Evolutionary conservation across 2,329 filamentous ascomycete genomes (phyloP).

Genomic region (Colletotrichum sp.): DNA sequence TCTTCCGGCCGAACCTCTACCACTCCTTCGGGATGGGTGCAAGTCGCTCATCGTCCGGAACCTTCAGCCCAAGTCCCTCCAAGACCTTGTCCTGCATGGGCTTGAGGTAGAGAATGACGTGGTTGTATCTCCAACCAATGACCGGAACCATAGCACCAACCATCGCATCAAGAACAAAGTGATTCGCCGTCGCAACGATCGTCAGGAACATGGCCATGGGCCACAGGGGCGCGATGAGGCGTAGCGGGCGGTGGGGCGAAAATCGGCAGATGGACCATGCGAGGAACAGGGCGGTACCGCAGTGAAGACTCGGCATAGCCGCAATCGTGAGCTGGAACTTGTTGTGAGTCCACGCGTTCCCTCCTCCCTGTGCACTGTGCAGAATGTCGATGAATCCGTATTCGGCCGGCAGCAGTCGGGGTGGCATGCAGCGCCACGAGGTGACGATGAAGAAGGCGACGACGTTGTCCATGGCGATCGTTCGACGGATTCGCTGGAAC

Average conservation of each 20-base stretch:
- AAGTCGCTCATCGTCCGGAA: not conserved
- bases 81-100: slow-evolving; percentile 33
- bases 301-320: slow-evolving; percentile 55
- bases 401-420: slow-evolving; percentile 48
- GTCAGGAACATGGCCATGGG: slow-evolving; percentile 46
- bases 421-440: slow-evolving; percentile 52
- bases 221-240: slow-evolving; percentile 45
- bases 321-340: slow-evolving; percentile 52
- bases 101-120: slow-evolving; percentile 28
- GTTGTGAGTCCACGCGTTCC: slow-evolving; percentile 47
- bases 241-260: slow-evolving; percentile 42
- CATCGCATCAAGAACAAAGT: slow-evolving; percentile 40
- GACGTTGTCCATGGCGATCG: slow-evolving; percentile 51
- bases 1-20: not conserved
- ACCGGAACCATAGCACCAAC: slow-evolving; percentile 37
- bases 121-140: slow-evolving; percentile 37
- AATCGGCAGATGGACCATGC: slow-evolving; percentile 39
- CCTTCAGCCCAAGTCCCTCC: not conserved
- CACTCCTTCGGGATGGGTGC: not conserved
- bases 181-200: slow-evolving; percentile 44
- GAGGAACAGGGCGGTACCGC: slow-evolving; percentile 44
- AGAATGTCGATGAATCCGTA: slow-evolving; percentile 54
- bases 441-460: slow-evolving; percentile 54
- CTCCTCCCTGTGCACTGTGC: slow-evolving; percentile 33
- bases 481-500: slow-evolving; percentile 48